Evolutionary conservation across 2,329 filamentous ascomycete species (phyloP).

Genomic region (Trichophyton benhamiae): DNA sequence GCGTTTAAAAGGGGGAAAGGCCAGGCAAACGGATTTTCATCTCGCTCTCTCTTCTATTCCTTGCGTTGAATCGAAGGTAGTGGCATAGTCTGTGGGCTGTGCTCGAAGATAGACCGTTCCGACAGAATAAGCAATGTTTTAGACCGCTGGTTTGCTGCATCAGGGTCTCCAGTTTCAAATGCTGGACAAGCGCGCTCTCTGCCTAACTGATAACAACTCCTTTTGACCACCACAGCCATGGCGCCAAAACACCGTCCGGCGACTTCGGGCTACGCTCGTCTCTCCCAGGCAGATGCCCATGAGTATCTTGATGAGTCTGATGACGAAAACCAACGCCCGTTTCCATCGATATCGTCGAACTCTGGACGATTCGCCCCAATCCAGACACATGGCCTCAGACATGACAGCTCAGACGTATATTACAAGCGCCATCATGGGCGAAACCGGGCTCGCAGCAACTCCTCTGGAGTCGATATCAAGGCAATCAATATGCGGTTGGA

Average conservation of each 20-base stretch:
- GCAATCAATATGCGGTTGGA: slow-evolving; percentile 94
- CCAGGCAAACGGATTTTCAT: neutral
- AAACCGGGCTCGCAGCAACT: slow-evolving; percentile 50
- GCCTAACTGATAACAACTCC: neutral
- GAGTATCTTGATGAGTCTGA: slow-evolving; percentile 49
- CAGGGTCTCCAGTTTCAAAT: neutral
- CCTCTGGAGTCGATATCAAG: slow-evolving; percentile 86
- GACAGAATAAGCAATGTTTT: neutral
- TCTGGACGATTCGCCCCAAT: slow-evolving; percentile 52
- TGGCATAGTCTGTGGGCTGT: no score
- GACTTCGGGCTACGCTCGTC: slow-evolving; percentile 72
- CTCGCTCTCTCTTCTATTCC: neutral
- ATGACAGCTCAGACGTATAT: slow-evolving; percentile 29
- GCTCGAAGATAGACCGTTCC: no score
- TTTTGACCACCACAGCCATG: slow-evolving; percentile 5
- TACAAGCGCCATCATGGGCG: slow-evolving; percentile 35
- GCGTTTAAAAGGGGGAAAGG: neutral
- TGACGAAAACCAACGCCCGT: slow-evolving; percentile 47
- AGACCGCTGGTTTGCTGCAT: neutral
- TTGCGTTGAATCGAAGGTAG: neutral
- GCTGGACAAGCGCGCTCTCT: neutral
- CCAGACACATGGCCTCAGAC: slow-evolving; percentile 39
- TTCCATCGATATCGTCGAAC: slow-evolving; percentile 43
- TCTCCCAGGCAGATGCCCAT: slow-evolving; percentile 59
- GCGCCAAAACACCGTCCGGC: slow-evolving; percentile 47